phyloP scores from a whole-genome alignment of 2,329 filamentous ascomycete species.

The Penicillium sp. region DNA sequence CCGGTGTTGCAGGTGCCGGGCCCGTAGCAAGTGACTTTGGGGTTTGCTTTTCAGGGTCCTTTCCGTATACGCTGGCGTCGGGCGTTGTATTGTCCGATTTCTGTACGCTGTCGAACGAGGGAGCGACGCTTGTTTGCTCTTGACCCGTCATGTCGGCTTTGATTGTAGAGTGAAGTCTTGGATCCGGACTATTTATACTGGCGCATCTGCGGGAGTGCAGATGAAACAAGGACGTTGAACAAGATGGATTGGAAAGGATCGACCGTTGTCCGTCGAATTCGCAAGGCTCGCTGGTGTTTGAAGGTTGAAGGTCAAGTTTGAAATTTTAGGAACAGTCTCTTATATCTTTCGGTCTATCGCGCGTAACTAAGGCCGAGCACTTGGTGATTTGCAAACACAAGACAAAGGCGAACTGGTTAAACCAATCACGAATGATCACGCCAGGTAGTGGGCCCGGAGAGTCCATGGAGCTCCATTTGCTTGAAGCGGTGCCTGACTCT shows the following conservation, averaged over 20 bases:
- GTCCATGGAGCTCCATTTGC: not conserved
- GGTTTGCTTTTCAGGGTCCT: constrained; percentile 4
- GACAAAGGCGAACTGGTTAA: not conserved
- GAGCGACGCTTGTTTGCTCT: not conserved
- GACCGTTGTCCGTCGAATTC: not conserved
- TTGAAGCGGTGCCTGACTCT: not conserved
- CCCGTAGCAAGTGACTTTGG: not conserved
- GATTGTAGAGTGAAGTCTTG: not conserved
- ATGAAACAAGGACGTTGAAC: constrained; percentile 2
- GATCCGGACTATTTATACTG: not conserved
- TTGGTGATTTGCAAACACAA: not conserved
- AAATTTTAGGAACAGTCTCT: not conserved
- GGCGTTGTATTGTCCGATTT: constrained; percentile 11
- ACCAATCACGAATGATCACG: not conserved
- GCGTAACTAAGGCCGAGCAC: not conserved
- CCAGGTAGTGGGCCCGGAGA: not conserved
- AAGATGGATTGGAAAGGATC: not conserved
- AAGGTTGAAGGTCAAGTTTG: not conserved
- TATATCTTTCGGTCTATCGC: not conserved
- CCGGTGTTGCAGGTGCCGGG: not conserved
- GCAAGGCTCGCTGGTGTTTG: not conserved
- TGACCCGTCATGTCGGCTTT: not conserved
- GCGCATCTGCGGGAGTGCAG: not conserved
- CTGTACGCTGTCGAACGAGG: constrained; percentile 10
- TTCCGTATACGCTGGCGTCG: constrained; percentile 5